Conservation (phyloP, 768 basidiomycete species). For the Pulveroboletus ravenelii region DNA sequence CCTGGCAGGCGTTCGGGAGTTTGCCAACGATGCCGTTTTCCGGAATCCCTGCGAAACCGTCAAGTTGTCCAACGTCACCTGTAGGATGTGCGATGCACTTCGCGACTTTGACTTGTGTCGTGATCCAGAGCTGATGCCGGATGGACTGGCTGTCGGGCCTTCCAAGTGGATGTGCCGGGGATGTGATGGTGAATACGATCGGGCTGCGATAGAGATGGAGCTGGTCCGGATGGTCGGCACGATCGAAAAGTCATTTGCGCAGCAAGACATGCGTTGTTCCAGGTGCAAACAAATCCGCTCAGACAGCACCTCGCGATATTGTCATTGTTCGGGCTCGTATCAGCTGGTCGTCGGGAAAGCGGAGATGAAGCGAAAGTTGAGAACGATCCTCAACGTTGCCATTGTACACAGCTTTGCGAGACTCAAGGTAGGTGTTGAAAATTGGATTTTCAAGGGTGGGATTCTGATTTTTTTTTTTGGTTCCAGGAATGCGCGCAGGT, state of each 20-base stretch:
- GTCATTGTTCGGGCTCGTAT: slow-evolving; percentile 85
- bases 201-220: slow-evolving; percentile 79
- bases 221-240: slow-evolving; percentile 71
- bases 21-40: slow-evolving; percentile 79
- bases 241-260: slow-evolving; percentile 69
- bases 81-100: slow-evolving; percentile 77
- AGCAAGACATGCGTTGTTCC: slow-evolving; percentile 85
- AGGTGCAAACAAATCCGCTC: slow-evolving; percentile 90
- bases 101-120: slow-evolving; percentile 95
- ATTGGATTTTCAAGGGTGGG: background rate
- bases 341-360: slow-evolving; percentile 65
- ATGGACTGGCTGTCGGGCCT: slow-evolving; percentile 42
- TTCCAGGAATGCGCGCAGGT: slow-evolving; percentile 38
- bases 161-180: slow-evolving; percentile 63
- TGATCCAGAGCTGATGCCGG: slow-evolving; percentile 76
- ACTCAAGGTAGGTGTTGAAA: slow-evolving; percentile 50
- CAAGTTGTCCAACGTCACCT: slow-evolving; percentile 81
- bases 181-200: slow-evolving; percentile 86
- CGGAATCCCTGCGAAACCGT: slow-evolving; percentile 89
- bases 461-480: background rate
- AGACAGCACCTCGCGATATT: slow-evolving; percentile 81
- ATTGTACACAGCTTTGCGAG: slow-evolving; percentile 64
- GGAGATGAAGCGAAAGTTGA: slow-evolving; percentile 66
- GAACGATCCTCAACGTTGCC: slow-evolving; percentile 81
- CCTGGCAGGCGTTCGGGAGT: slow-evolving; percentile 80